Evolutionary conservation across 2,329 filamentous ascomycete species (phyloP).

Genomic region (Pseudomassariella vexata): DNA sequence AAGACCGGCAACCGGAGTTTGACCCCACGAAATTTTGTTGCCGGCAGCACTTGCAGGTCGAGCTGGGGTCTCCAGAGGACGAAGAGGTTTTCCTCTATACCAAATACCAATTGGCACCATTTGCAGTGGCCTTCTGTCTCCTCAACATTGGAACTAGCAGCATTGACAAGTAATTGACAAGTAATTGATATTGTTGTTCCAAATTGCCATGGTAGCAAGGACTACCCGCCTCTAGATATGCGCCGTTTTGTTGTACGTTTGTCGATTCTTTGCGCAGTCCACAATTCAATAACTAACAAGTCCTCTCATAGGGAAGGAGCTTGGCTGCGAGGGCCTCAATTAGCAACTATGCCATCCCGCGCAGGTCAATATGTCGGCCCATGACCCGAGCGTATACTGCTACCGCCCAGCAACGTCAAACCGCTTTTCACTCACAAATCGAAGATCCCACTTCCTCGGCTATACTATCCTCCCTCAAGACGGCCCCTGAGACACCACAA

Average conservation of each 20-base stretch:
- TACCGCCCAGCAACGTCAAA: slow-evolving; percentile 3
- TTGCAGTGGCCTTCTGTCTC: too few species aligned
- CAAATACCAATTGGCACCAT: too few species aligned
- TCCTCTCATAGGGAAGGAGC: not conserved
- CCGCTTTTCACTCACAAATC: slow-evolving; percentile 7
- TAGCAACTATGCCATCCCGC: not conserved
- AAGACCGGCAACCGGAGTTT: too few species aligned
- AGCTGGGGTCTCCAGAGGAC: not conserved
- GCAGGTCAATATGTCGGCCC: not conserved
- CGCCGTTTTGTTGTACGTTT: not conserved
- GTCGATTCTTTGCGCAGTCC: too few species aligned
- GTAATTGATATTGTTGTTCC: not conserved
- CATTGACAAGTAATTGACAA: not conserved
- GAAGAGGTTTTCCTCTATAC: not conserved
- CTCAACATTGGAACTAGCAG: too few species aligned
- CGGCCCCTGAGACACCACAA: slow-evolving; percentile 51
- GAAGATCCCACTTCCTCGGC: slow-evolving; percentile 5
- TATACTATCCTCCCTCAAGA: slow-evolving; percentile 5
- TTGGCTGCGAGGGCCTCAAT: not conserved
- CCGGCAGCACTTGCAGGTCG: not conserved
- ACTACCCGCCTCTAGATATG: not conserved
- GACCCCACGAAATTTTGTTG: too few species aligned
- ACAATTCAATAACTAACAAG: too few species aligned
- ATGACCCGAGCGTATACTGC: slow-evolving; percentile 2
- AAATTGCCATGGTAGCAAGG: not conserved